Percentiles rank a stretch among this genome's conserved stretches.
phyloP scores from a whole-genome alignment of 2,329 filamentous ascomycete genomes.

The Pyrenophora tritici-repentis region DNA sequence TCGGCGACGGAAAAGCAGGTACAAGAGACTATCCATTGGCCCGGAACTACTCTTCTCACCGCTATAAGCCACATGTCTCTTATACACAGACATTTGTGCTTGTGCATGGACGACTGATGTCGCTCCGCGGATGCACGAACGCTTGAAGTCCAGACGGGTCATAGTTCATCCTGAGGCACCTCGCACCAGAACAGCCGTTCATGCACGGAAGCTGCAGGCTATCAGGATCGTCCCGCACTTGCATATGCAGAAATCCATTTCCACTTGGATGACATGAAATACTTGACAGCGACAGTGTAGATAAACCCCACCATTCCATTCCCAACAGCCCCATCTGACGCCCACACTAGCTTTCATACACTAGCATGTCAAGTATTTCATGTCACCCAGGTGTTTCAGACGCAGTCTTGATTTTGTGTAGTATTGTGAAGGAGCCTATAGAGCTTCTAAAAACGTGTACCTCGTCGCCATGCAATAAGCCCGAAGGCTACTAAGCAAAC shows the following conservation, averaged over 20 bases:
- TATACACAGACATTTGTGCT: neutral
- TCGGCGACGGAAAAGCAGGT: neutral
- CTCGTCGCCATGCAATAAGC: slow-evolving; percentile 5
- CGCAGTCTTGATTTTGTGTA: slow-evolving; percentile 3
- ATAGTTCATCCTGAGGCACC: neutral
- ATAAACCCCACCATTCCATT: too few species aligned
- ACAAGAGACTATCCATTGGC: neutral
- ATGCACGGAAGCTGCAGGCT: slow-evolving; percentile 20
- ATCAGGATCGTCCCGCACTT: slow-evolving; percentile 27
- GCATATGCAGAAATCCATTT: slow-evolving; percentile 19
- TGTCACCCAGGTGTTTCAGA: too few species aligned
- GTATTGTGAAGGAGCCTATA: slow-evolving; percentile 1
- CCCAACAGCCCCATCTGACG: too few species aligned
- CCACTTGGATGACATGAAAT: too few species aligned
- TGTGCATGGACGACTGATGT: neutral
- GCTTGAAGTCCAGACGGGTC: neutral
- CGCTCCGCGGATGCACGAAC: neutral
- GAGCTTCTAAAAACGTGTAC: slow-evolving; percentile 1
- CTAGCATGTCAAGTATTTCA: too few species aligned
- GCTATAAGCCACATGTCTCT: slow-evolving; percentile 4
- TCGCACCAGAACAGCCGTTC: slow-evolving; percentile 16
- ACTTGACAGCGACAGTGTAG: too few species aligned
- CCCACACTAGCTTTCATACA: too few species aligned
- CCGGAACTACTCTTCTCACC: neutral
- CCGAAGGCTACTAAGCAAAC: too few species aligned